A percentile compares a stretch with the other conserved stretches of the same genome.
These are phyloP conservation scores for Diaporthe citrichinensis DNA, from an alignment of 2,329 filamentous ascomycete species.

Conservation along the genomic window DNA sequence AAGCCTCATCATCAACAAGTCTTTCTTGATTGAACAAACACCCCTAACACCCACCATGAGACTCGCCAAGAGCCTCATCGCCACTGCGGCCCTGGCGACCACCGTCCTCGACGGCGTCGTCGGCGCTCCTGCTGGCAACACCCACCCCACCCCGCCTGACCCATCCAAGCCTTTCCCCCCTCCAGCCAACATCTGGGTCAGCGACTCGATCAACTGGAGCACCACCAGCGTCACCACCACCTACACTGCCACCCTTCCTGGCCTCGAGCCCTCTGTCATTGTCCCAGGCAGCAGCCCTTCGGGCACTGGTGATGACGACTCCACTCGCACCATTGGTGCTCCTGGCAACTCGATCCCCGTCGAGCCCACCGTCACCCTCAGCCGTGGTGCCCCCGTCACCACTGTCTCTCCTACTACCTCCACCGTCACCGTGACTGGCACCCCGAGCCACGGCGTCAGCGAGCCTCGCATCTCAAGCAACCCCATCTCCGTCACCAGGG, in stretches of 20 bases:
- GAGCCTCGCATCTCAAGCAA: neutral
- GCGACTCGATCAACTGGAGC: no score
- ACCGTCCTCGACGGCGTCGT: constrained; percentile 1
- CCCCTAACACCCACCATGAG: neutral
- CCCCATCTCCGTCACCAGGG: neutral
- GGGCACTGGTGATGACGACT: neutral
- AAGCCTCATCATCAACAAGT: neutral
- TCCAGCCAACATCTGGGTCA: no score
- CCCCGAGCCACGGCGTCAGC: neutral
- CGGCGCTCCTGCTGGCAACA: neutral
- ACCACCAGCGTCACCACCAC: neutral
- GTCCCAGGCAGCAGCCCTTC: neutral
- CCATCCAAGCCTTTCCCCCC: neutral
- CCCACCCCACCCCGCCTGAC: neutral
- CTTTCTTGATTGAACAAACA: neutral
- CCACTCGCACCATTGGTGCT: neutral
- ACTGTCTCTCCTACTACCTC: neutral
- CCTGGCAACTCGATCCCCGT: neutral
- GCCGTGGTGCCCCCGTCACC: neutral
- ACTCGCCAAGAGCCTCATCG: constrained; percentile 18
- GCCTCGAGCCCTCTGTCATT: neutral
- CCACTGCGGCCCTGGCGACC: neutral
- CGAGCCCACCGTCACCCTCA: neutral
- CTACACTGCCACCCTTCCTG: neutral
- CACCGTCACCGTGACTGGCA: no score